Conservation (phyloP, 108 stramenopile species). For the Phaeodactylum tricornutum region DNA sequence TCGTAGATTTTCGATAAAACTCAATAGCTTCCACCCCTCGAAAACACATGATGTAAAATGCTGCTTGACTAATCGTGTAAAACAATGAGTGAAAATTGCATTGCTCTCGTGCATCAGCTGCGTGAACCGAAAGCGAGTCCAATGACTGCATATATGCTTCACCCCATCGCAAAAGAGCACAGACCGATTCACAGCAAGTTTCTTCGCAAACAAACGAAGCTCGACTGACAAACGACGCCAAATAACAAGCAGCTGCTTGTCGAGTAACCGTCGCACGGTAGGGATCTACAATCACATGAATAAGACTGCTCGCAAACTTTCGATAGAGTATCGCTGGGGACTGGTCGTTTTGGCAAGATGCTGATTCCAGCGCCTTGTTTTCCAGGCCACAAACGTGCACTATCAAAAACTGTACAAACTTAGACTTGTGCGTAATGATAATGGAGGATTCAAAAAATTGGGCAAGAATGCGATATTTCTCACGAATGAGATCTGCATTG, state of each 20-base stretch:
- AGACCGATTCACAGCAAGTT: slow-evolving; percentile 65
- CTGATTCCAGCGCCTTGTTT: slow-evolving; percentile 16
- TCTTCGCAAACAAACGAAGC: slow-evolving; percentile 69
- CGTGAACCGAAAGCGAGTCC: slow-evolving; percentile 3
- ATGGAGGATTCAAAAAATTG: slow-evolving; percentile 70
- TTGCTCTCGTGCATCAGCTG: slow-evolving; percentile 36
- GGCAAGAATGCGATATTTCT: slow-evolving; percentile 1
- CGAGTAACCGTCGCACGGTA: slow-evolving; percentile 52
- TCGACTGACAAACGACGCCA: slow-evolving; percentile 93
- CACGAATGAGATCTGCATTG: slow-evolving; percentile 1
- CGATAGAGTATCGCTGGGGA: slow-evolving; percentile 26
- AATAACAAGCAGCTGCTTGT: slow-evolving; percentile 84
- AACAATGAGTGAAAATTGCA: slow-evolving; percentile 78
- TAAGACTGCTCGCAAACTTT: slow-evolving; percentile 60
- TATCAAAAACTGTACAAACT: slow-evolving; percentile 92
- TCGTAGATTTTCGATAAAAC: slow-evolving; percentile 36
- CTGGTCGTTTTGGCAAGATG: slow-evolving; percentile 6
- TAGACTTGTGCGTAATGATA: slow-evolving; percentile 87
- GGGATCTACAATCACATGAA: slow-evolving; percentile 65
- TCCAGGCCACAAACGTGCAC: slow-evolving; percentile 82
- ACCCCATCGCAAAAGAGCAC: slow-evolving; percentile 78
- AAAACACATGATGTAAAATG: slow-evolving; percentile 97
- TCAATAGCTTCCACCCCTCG: slow-evolving; percentile 68
- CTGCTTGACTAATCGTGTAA: slow-evolving; percentile 92
- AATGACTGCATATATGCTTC: slow-evolving; percentile 69